Evolutionary conservation across 2,329 filamentous ascomycete genomes (phyloP), one percentile per base, ranked within the genome.

Genomic region (Phaeophleospora eucalypticola): DNA sequence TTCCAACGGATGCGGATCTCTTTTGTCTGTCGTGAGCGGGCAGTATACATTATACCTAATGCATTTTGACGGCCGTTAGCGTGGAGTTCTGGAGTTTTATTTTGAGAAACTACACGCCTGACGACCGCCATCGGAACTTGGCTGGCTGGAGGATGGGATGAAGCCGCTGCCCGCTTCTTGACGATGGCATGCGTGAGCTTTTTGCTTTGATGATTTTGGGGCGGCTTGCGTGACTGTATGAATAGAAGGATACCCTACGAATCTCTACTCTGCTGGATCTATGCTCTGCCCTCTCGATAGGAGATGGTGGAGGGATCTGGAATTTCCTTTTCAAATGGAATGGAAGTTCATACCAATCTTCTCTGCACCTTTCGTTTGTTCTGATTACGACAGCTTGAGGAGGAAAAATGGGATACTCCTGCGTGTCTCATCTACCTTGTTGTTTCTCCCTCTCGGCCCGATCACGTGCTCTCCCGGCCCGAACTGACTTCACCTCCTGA

Each of bases 231-330:
- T 41, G 18, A 17, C 19, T 54, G 49, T 52, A 52, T 41, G 38
- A 50, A 40, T 43, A 54, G 47, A 46, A 18, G 44, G 52, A 54
- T 54, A 54, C 52, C 49, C 52, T 43, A 24, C 27, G 24, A 51
- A 38, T 52, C 52, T 54, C 52, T 48, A 35, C 52, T 54, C 52
- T 52, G 49, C 52, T 54, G 45, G 52, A 48, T 46, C 51, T 43
- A 42, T 27, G 43, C 41, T 43, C 27, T 34, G 16, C 34, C 16
- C 18, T 14, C 8, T 32, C 9, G 20, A 21, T 24, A 16, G 36
- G 20, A 45, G 40, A 39, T 35, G 2, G 21, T 32, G 10, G 40
- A 43, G n/a, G 46, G 37, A 46, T 46, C 49, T 47, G 39, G 49
- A 49, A 39, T 48, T 52, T 54, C 42, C 33, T 48, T 45, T 19